phyloP scores from a whole-genome alignment of 345 rosid species.

The Trapa incisa region DNA sequence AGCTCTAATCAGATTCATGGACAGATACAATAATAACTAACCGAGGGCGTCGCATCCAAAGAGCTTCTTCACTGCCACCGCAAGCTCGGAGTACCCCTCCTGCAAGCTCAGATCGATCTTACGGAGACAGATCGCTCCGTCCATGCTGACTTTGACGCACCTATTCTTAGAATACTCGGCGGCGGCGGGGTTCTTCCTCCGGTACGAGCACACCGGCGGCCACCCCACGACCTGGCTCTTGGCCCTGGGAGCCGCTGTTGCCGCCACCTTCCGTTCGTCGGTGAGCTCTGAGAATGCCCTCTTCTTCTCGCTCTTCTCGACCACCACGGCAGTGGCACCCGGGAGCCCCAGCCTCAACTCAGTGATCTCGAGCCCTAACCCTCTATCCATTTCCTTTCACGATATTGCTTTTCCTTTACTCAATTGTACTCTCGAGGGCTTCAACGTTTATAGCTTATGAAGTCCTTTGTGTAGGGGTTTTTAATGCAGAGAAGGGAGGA shows the following conservation, averaged over 20 bases:
- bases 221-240: conserved; percentile 82
- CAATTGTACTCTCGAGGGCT: too few species aligned
- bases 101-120: conserved; percentile 60
- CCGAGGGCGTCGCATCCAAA: conserved; percentile 53
- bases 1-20: too few species aligned
- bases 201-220: conserved; percentile 88
- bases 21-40: conserved; percentile 4
- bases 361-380: conserved; percentile 64
- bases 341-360: conserved; percentile 85
- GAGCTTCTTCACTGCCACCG: conserved; percentile 57
- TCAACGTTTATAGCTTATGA: too few species aligned
- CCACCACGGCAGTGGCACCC: conserved; percentile 4
- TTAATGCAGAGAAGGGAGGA: too few species aligned
- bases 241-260: conserved; percentile 5
- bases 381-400: conserved; percentile 29
- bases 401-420: too few species aligned
- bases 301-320: conserved; percentile 30
- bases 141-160: conserved; percentile 89
- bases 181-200: conserved; percentile 45
- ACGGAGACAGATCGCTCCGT: conserved; percentile 76
- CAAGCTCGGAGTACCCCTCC: conserved; percentile 47
- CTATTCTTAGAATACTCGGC: conserved; percentile 13
- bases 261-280: background rate
- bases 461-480: too few species aligned
- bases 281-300: conserved; percentile 57